A percentile compares a stretch with the other conserved stretches of the same genome.
phyloP scores from a whole-genome alignment of 2,329 filamentous ascomycete genomes.

The Zymoseptoria crescenta region DNA sequence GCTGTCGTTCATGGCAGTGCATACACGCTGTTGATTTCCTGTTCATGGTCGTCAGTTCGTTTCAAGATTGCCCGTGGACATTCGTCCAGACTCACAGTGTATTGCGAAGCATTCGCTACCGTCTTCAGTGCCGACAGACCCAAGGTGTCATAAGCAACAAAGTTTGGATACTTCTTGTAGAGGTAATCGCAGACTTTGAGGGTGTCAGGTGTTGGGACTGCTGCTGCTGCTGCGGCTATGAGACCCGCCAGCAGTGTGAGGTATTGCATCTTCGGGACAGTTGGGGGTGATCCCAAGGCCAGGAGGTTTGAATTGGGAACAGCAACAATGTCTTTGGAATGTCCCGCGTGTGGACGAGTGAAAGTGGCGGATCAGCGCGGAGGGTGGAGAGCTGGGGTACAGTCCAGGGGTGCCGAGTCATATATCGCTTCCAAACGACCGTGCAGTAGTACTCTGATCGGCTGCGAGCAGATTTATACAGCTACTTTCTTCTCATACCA shows the following conservation, averaged over 20 bases:
- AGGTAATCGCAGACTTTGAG: slow-evolving; percentile 17
- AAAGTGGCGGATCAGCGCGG: background rate
- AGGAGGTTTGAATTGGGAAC: background rate
- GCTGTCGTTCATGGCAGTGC: too few relatives aligned
- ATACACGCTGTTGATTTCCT: slow-evolving; percentile 11
- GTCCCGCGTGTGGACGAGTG: too few relatives aligned
- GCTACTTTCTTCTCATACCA: too few relatives aligned
- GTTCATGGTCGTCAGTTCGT: background rate
- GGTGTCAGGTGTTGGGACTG: slow-evolving; percentile 10
- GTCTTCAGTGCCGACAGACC: slow-evolving; percentile 8
- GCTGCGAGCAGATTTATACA: too few relatives aligned
- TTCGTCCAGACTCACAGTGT: slow-evolving; percentile 6
- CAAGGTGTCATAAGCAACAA: slow-evolving; percentile 15
- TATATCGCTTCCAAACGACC: background rate
- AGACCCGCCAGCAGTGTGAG: slow-evolving; percentile 3
- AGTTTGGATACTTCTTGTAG: slow-evolving; percentile 14
- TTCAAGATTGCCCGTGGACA: too few relatives aligned
- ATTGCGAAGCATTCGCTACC: slow-evolving; percentile 9
- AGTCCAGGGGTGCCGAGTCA: background rate
- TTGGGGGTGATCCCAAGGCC: too few relatives aligned
- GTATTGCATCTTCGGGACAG: slow-evolving; percentile 6
- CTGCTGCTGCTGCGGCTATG: slow-evolving; percentile 6
- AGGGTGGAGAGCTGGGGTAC: background rate
- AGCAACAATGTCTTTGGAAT: too few relatives aligned
- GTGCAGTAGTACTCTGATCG: too few relatives aligned